Evolutionary conservation across 192 early-diverging fungal genomes (phyloP), one percentile per base, ranked within the genome.

Genomic region (Paraglomus occultum): DNA sequence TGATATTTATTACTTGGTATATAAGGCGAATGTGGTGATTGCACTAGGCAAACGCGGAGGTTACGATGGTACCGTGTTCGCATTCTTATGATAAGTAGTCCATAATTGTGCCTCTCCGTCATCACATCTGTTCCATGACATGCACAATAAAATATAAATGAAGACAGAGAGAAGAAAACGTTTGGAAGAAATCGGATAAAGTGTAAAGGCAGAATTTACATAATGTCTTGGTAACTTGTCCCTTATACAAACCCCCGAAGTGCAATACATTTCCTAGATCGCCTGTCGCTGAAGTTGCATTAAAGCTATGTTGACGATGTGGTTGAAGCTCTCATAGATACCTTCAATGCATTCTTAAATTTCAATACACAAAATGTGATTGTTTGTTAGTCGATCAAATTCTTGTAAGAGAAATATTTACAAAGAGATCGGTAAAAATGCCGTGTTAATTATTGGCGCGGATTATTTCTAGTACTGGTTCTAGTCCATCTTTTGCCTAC

Each of bases 1-100:
- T 95, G 0, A 94, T 91, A 53, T 98, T n/a, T n/a, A n/a, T n/a
- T n/a, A n/a, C n/a, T n/a, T n/a, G n/a, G n/a, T n/a, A n/a, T n/a
- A n/a, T n/a, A n/a, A n/a, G n/a, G n/a, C n/a, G n/a, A n/a, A n/a
- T n/a, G 14, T 44, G 39, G 42, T 64, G 45, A 43, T 83, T 67
- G 14, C 71, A 69, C 83, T 82, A 88, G 14, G 72, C 71, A 46
- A 68, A 68, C 38, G 96, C 96, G 2, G 91, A 92, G 46, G 88
- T 90, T 68, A 98, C 96, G 1, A 95, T 96, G 47, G 96, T 98
- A 0, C 95, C 96, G 39, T 95, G 88, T 64, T 92, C 91, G 10
- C 96, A 83, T 76, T 98, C 96, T 6, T 86, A 82, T 53, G 85
- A 83, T 73, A 98, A 77, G 65, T 91, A 96, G 73, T 98, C 96